Percentiles rank a stretch among this genome's conserved stretches.
These are phyloP conservation scores for Thelonectria discophora DNA, from an alignment of 2,329 filamentous ascomycete genomes.

Conservation along the genomic window DNA sequence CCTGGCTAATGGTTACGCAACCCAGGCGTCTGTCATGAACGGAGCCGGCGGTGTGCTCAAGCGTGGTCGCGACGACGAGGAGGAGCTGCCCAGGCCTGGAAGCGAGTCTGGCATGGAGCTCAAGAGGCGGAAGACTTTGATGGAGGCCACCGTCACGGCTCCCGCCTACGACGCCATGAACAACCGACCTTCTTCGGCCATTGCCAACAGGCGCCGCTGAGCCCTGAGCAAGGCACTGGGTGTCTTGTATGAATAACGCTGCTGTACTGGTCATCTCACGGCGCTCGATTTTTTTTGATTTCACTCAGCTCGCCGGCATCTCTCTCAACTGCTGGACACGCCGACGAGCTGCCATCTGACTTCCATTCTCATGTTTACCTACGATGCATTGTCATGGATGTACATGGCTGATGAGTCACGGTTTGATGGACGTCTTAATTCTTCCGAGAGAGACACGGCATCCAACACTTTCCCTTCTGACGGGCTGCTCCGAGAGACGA, in stretches of 20 bases:
- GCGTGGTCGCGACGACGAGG: slow-evolving; percentile 66
- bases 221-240: slow-evolving; percentile 11
- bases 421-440: slow-evolving; percentile 53
- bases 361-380: slow-evolving; percentile 47
- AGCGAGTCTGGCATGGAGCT: slow-evolving; percentile 67
- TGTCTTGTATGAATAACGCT: slow-evolving; percentile 23
- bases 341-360: slow-evolving; percentile 51
- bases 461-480: slow-evolving; percentile 35
- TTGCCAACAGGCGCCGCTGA: slow-evolving; percentile 54
- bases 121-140: slow-evolving; percentile 83
- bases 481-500: slow-evolving; percentile 43
- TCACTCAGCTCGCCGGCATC: slow-evolving; percentile 43
- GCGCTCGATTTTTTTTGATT: slow-evolving; percentile 36
- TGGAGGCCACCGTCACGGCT: slow-evolving; percentile 64
- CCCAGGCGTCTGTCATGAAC: slow-evolving; percentile 72
- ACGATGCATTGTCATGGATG: slow-evolving; percentile 49
- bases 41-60: slow-evolving; percentile 60
- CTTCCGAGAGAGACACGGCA: slow-evolving; percentile 36
- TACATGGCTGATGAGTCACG: slow-evolving; percentile 58
- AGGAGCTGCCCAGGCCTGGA: slow-evolving; percentile 67
- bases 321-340: slow-evolving; percentile 42
- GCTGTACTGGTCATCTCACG: slow-evolving; percentile 15
- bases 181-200: slow-evolving; percentile 57
- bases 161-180: slow-evolving; percentile 60
- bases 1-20: slow-evolving; percentile 70